Base-by-base conservation (phyloP, 805 yeast species). In the Yarrowia deformans region DNA sequence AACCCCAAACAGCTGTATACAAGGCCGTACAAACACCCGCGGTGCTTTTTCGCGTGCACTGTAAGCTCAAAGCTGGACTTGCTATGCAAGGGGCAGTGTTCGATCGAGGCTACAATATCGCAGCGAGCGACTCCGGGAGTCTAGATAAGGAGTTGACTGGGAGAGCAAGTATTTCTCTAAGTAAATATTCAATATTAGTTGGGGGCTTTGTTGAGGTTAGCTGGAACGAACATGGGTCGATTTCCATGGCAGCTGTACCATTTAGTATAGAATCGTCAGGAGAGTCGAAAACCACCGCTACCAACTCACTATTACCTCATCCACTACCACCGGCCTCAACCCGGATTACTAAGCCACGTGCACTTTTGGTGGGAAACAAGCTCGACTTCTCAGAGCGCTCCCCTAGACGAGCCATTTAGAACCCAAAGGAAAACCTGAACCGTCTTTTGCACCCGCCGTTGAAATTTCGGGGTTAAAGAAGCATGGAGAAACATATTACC, bases 11-110 rank as follows among this genome's bases (percentile, higher is more conserved):
- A 39, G 14, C 34, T 37, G 43, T 35, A 39, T 35, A 14, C 12
- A 35, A 18, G 29, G 39, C 42, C 32, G 42, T 52, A 18, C 42
- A 32, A 34, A 50, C 39, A 32, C 13, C 16, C 37, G 16, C 55
- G 55, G 55, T 19, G 18, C 35, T 37, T 50, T 23, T 37, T 18
- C 10, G 18, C 3, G 46, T n/a, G 43, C 58, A 54, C 58, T 54
- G 58, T 54, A 54, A 54, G 58, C 58, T 54, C 58, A 13, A 18
- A 19, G 45, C 45, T 23, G 45, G 39, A 37, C 35, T 54, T 54
- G 60, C 60, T 54, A 54, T 54, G 60, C 60, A 54, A 54, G 60
- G 60, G 56, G 58, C 58, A 54, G 45, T 37, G 45, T 52, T n/a
- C 32, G 58, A 54, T 37, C 56, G 45, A 32, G 16, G 29, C 29